Percentiles rank a stretch among this genome's conserved stretches.
Conservation (phyloP, 2,329 filamentous ascomycete genomes). For the Pseudocercospora ulei region DNA sequence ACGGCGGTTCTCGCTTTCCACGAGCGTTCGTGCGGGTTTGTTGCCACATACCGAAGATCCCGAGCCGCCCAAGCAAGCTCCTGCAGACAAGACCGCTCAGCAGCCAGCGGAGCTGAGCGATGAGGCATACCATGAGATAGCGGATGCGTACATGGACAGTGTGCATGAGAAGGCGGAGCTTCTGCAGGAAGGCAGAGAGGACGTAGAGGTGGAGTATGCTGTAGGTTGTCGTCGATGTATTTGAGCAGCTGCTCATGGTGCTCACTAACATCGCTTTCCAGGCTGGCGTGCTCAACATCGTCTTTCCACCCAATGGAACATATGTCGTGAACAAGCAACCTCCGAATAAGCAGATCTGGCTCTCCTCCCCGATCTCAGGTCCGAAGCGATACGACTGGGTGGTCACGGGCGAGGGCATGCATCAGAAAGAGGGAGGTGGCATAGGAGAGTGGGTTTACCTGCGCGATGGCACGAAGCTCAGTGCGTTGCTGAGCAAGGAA, state of each 20-base stretch:
- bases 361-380: constrained; percentile 80
- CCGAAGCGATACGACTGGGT: constrained; percentile 95
- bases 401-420: constrained; percentile 58
- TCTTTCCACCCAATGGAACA: constrained; percentile 58
- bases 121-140: constrained; percentile 63
- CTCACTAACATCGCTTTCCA: constrained; percentile 35
- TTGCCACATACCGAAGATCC: constrained; percentile 39
- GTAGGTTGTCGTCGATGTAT: constrained; percentile 47
- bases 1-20: constrained; percentile 21
- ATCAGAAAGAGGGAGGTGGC: constrained; percentile 68
- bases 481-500: constrained; percentile 63
- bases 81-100: constrained; percentile 32
- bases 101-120: constrained; percentile 58
- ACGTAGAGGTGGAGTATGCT: constrained; percentile 80
- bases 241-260: not conserved
- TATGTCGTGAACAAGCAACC: constrained; percentile 99
- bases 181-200: constrained; percentile 60
- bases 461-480: constrained; percentile 68
- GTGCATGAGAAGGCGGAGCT: constrained; percentile 57
- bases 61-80: constrained; percentile 33
- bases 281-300: constrained; percentile 77
- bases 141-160: constrained; percentile 62
- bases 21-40: constrained; percentile 30
- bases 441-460: constrained; percentile 77
- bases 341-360: constrained; percentile 94